Base-by-base conservation (phyloP, 1,139 yeast species). In the Saccharomycopsis hybrid region DNA sequence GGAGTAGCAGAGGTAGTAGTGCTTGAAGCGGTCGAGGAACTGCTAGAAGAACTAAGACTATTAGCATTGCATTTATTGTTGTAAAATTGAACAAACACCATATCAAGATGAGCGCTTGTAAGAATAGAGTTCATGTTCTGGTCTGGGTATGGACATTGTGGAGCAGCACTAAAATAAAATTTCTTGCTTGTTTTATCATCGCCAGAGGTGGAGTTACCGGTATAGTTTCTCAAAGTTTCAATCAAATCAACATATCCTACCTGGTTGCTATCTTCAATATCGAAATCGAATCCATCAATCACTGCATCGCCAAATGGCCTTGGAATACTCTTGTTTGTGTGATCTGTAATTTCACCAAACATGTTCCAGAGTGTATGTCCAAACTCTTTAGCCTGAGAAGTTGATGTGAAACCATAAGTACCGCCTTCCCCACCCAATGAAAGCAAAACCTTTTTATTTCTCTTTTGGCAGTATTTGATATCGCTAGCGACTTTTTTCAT, bases 111-210 rank as follows among this genome's bases (percentile, higher is more conserved):
- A 38, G 82, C 75, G 13, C 70, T 63, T 30, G 71, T 69, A 56
- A 87, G 69, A 13, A 83, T 67, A 36, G 74, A 72, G 48, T 85
- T 86, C 49, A 80, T 76, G 47, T 80, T 76, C 5, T 77, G 78
- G 65, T 87, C 95, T 3, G 95, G 95, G 61, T 78, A 82, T 2
- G 78, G 81, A 68, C 96, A 87, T 66, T 87, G 95, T 25, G 96
- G 96, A 49, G 95, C 94, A 47, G 95, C 90, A 43, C 89, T 76
- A 52, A 85, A 70, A 59, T 79, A 81, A 66, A 82, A 85, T 61
- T 80, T 47, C 64, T 67, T 32, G 66, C 67, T 57, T n/a, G n/a
- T n/a, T n/a, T n/a, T n/a, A n/a, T n/a, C n/a, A n/a, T n/a, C n/a
- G n/a, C n/a, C n/a, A 54, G 53, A 13, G 58, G 56, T 9, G 54